Evolutionary conservation across 75 land plant genomes (phyloP).

Genomic region (Ceratopteris richardii): DNA sequence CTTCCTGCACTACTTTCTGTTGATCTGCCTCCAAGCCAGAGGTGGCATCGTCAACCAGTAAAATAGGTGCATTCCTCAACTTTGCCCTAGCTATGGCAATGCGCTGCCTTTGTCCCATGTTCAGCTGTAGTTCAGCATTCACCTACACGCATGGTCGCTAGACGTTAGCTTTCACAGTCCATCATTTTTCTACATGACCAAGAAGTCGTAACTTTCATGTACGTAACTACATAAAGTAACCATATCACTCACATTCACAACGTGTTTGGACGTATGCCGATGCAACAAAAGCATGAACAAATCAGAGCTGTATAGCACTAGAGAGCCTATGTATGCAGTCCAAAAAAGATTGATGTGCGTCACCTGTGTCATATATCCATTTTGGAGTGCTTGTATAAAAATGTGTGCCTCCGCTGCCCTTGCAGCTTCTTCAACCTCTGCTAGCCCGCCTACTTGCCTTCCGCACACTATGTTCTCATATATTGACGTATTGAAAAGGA

Average conservation of each 20-base stretch:
- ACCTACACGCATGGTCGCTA: no score
- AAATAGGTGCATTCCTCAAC: constrained; percentile 88
- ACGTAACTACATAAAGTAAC: no score
- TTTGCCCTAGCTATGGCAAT: constrained; percentile 93
- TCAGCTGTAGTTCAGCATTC: constrained; percentile 38
- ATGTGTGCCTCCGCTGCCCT: constrained; percentile 98
- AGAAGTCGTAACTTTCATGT: no score
- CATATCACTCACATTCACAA: no score
- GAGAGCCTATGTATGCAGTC: no score
- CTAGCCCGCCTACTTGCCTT: constrained; percentile 87
- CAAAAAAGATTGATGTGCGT: no score
- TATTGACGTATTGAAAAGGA: constrained; percentile 87
- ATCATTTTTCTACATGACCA: no score
- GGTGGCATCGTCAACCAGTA: constrained; percentile 90
- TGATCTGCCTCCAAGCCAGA: constrained; percentile 89
- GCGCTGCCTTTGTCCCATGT: constrained; percentile 91
- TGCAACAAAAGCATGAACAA: no score
- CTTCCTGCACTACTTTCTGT: constrained; percentile 89
- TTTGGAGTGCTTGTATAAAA: constrained; percentile 88
- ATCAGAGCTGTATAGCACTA: no score
- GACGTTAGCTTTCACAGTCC: no score
- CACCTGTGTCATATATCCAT: constrained; percentile 97
- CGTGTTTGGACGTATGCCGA: no score
- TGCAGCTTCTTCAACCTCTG: constrained; percentile 96
- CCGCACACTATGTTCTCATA: constrained; percentile 94